Conservation (phyloP, 345 rosid species). For the Chamaenerion angustifolium region DNA sequence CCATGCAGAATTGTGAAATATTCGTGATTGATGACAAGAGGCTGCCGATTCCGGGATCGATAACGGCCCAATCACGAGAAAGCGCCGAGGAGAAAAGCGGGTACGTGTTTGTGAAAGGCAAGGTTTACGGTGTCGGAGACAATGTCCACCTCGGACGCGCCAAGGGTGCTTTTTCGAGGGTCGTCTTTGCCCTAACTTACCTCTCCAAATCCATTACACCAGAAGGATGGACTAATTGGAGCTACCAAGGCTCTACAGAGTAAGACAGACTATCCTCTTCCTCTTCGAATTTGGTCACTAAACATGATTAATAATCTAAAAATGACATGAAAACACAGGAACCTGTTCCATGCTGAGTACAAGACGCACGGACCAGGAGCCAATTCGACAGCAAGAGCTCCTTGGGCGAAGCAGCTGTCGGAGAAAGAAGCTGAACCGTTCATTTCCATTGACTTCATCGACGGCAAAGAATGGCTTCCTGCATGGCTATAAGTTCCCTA, state of each 20-base stretch:
- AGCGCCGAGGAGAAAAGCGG: conserved; percentile 39
- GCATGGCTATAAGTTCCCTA: conserved; percentile 16
- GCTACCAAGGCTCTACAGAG: conserved; percentile 45
- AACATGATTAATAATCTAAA: background rate
- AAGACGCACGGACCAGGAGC: conserved; percentile 72
- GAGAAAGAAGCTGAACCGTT: conserved; percentile 42
- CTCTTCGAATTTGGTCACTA: too few relatives aligned
- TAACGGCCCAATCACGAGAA: conserved; percentile 69
- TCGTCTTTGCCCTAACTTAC: conserved; percentile 50
- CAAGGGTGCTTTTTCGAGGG: conserved; percentile 64
- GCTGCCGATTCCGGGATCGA: conserved; percentile 55
- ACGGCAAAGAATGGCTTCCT: conserved; percentile 79
- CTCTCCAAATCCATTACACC: conserved; percentile 61
- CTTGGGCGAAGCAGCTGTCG: conserved; percentile 58
- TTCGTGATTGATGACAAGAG: conserved; percentile 70
- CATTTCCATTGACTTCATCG: conserved; percentile 52
- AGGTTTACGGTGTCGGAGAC: conserved; percentile 48
- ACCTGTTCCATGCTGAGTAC: conserved; percentile 60
- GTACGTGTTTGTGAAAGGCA: conserved; percentile 55
- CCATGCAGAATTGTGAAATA: conserved; percentile 53
- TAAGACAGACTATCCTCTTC: conserved; percentile 13
- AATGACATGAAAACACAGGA: conserved; percentile 12
- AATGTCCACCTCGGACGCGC: conserved; percentile 57
- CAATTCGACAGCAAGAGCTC: conserved; percentile 18
- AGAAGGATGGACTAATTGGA: conserved; percentile 81